These are phyloP conservation scores for Fraxinus americana DNA, from an alignment of 257 asterid genomes.

Conservation along the genomic window DNA sequence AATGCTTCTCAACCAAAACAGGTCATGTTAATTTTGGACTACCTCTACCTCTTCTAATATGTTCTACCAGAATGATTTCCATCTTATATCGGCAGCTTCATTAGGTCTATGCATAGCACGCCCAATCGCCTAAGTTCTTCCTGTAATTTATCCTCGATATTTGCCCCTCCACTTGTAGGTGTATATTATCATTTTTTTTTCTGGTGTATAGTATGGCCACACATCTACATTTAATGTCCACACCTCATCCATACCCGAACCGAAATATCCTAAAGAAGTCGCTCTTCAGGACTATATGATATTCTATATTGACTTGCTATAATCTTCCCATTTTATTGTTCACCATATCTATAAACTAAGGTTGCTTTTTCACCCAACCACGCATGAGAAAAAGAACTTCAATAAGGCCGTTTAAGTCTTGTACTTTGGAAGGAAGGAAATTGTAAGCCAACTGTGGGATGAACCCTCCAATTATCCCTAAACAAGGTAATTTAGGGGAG, in stretches of 20 bases:
- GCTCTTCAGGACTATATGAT: neutral
- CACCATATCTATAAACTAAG: neutral
- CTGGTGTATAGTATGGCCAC: neutral
- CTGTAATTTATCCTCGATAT: too few relatives aligned
- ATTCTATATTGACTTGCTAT: neutral
- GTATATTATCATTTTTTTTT: neutral
- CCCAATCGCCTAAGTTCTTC: too few relatives aligned
- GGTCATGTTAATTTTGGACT: too few relatives aligned
- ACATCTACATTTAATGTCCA: neutral
- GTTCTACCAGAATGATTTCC: too few relatives aligned
- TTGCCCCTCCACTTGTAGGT: too few relatives aligned
- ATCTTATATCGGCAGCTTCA: too few relatives aligned
- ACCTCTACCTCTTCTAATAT: too few relatives aligned
- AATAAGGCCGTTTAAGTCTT: neutral
- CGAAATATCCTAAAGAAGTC: neutral
- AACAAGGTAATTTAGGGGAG: neutral
- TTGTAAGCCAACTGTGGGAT: too few relatives aligned
- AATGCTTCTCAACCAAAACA: too few relatives aligned
- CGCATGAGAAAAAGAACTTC: neutral
- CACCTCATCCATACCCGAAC: neutral
- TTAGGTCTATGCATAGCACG: too few relatives aligned
- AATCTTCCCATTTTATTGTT: neutral
- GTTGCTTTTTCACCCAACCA: neutral
- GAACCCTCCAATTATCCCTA: neutral
- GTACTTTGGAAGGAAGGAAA: neutral